Evolutionary conservation across 2,329 filamentous ascomycete species (phyloP), one percentile per base, ranked within the genome.

Genomic region (Malbranchea zuffiana): DNA sequence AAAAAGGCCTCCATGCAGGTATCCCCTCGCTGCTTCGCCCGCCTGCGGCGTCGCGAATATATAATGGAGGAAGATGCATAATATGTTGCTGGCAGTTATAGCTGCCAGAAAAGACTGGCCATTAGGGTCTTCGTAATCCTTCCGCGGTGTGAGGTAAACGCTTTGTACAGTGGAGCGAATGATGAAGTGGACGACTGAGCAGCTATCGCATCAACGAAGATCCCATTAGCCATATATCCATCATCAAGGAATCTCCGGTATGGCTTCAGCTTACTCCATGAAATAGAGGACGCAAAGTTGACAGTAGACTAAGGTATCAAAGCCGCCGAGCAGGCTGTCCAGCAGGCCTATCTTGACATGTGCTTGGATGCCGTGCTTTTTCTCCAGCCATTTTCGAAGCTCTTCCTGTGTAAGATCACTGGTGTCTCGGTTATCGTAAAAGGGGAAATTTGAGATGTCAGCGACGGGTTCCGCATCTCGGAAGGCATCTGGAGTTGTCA

Each of bases 251-350:
- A 25, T 25, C 23, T 7, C 23, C n/a, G 23, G 7, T 7, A 8
- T 30, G 7, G 7, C 3, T 2, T 18, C 6, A 27, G 18, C 69
- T 49, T 63, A 77, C 73, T 79, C 75, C 57, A 77, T 66, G 53
- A 78, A 74, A 55, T 79, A 79, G 41, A 77, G 55, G 5, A 67
- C 65, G 24, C 74, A 72, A 41, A 79, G 59, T 59, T 79, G 63
- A 52, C 74, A 69, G 57, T 75, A 78, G 39, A 76, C 66, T 32
- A 75, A 50, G 47, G 73, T 65, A 48, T 79, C 75, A 28, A 78
- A 55, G 47, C 69, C 67, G 39, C 68, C 65, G 42, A 77, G 61
- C 33, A 78, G 52, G 37, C 72, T 65, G 47, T 75, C 69, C 26
- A 78, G 64, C 45, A 69, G 56, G 16, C 61, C 58, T 16, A 59